phyloP scores from a whole-genome alignment of 805 yeast genomes.

The Pichia nanzhaoensis region DNA sequence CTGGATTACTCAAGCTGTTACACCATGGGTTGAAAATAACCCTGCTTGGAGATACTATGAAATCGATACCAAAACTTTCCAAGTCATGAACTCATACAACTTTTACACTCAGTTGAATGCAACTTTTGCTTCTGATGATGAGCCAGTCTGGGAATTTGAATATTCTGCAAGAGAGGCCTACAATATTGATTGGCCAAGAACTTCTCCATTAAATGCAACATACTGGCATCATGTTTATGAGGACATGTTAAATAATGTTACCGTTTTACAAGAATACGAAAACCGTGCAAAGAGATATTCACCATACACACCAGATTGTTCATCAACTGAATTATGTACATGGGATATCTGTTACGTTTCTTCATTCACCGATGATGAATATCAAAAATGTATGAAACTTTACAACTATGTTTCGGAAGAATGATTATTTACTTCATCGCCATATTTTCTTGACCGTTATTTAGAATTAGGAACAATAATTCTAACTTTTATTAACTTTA shows the following conservation, averaged over 20 bases:
- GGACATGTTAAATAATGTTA: constrained; percentile 36
- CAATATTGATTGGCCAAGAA: constrained; percentile 51
- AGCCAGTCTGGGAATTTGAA: constrained; percentile 56
- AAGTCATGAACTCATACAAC: constrained; percentile 52
- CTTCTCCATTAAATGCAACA: constrained; percentile 57
- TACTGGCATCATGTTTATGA: constrained; percentile 58
- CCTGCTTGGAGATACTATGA: constrained; percentile 72
- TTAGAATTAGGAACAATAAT: too few relatives aligned
- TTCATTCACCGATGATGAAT: constrained; percentile 32
- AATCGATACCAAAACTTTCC: constrained; percentile 54
- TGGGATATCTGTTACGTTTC: constrained; percentile 37
- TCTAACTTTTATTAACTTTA: too few relatives aligned
- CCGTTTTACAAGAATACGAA: constrained; percentile 43
- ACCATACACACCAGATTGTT: constrained; percentile 48
- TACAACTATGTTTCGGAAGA: constrained; percentile 1
- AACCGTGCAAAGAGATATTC: constrained; percentile 46
- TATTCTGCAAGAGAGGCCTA: constrained; percentile 60
- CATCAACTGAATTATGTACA: constrained; percentile 40
- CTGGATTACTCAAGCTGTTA: constrained; percentile 61
- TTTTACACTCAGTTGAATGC: constrained; percentile 55
- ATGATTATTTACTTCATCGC: not conserved
- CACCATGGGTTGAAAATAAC: constrained; percentile 53
- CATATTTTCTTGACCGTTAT: not conserved
- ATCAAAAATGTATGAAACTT: constrained; percentile 10
- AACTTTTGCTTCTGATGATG: constrained; percentile 49